Conservation (phyloP, 495 filamentous ascomycete species). For the Podospora appendiculata region DNA sequence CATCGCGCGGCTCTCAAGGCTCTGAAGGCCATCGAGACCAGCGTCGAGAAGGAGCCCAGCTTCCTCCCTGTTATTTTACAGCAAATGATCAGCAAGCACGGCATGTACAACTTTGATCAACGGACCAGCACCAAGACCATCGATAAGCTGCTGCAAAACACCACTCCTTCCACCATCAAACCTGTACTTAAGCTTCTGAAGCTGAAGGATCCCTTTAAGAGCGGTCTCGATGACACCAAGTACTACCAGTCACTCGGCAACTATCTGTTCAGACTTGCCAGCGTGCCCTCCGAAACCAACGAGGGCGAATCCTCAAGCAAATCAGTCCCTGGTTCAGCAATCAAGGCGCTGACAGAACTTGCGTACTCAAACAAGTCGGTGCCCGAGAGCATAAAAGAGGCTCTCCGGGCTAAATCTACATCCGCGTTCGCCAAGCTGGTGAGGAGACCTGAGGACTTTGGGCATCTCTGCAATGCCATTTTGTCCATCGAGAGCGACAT, state of each 20-base stretch:
- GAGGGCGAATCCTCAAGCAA: conserved; percentile 8
- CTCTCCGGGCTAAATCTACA: conserved; percentile 59
- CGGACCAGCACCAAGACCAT: conserved; percentile 84
- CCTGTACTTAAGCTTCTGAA: conserved; percentile 36
- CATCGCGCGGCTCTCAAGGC: conserved; percentile 71
- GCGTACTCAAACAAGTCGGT: conserved; percentile 44
- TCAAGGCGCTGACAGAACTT: conserved; percentile 37
- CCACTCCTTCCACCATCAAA: conserved; percentile 45
- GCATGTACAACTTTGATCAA: conserved; percentile 74
- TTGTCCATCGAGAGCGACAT: conserved; percentile 41
- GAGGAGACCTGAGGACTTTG: conserved; percentile 48
- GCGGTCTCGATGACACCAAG: conserved; percentile 26
- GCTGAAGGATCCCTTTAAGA: conserved; percentile 20
- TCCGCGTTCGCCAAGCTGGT: conserved; percentile 60
- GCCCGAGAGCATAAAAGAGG: conserved; percentile 54
- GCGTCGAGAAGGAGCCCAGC: conserved; percentile 56
- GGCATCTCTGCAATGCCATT: conserved; percentile 40
- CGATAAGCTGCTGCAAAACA: conserved; percentile 60
- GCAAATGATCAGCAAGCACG: conserved; percentile 58
- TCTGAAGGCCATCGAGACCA: conserved; percentile 56
- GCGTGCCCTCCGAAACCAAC: conserved; percentile 9
- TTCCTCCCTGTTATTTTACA: conserved; percentile 52
- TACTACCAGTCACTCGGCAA: conserved; percentile 45
- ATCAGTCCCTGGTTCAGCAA: conserved; percentile 30
- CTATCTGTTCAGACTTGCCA: conserved; percentile 40